phyloP scores from a whole-genome alignment of 441 rosid genomes.

The Populus tomentosa region DNA sequence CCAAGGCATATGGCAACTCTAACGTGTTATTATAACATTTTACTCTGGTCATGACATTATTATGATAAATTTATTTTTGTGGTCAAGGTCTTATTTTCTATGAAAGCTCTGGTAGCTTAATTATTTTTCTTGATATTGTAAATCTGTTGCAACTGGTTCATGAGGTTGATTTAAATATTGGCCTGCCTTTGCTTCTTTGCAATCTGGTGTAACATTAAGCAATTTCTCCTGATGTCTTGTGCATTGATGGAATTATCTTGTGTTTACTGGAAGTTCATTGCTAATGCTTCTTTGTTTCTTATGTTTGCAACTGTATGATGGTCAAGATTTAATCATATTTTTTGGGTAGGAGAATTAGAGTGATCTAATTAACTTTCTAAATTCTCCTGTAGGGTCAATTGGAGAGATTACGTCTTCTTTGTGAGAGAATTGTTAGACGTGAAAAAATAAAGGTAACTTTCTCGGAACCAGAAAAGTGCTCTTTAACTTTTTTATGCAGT shows the following conservation, averaged over 20 bases:
- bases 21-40: neutral
- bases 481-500: neutral
- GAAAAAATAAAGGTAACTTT: slow-evolving; percentile 81
- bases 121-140: neutral
- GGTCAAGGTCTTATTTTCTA: neutral
- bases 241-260: neutral
- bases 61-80: too few species aligned
- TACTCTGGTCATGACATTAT: neutral
- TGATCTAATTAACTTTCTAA: neutral
- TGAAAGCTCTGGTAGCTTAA: neutral
- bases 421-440: slow-evolving; percentile 94
- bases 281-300: neutral
- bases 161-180: neutral
- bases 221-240: neutral
- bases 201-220: neutral
- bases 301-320: neutral
- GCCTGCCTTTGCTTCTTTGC: neutral
- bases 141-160: neutral
- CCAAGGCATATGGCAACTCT: neutral
- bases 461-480: neutral
- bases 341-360: neutral
- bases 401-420: slow-evolving; percentile 91
- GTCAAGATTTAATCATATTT: too few species aligned
- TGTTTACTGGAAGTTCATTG: neutral
- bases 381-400: slow-evolving; percentile 66